Conservation (phyloP, 176 grass and related monocot species). For the Echinochloa phyllopogon region DNA sequence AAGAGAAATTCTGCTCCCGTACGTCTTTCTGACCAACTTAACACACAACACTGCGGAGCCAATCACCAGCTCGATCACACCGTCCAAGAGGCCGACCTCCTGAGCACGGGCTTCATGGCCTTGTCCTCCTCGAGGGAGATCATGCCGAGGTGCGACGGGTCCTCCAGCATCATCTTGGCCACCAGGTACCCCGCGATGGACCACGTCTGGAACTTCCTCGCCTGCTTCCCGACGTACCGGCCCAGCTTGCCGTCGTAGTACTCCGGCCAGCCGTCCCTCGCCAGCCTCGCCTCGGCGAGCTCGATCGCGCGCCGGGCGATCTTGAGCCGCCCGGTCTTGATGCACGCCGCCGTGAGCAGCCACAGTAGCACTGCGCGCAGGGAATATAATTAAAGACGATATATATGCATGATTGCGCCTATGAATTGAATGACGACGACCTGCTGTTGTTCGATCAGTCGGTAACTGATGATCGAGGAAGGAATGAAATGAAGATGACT, state of each 20-base stretch:
- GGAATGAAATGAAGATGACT: not conserved
- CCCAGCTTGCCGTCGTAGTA: constrained; percentile 95
- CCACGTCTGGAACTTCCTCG: constrained; percentile 96
- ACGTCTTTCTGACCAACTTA: not conserved
- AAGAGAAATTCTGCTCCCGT: not conserved
- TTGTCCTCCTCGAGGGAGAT: constrained; percentile 95
- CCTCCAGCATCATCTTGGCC: constrained; percentile 98
- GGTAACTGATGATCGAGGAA: not conserved
- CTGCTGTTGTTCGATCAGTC: too few species aligned
- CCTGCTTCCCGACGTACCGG: constrained; percentile 82
- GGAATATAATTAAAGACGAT: not conserved
- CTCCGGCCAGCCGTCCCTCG: constrained; percentile 86
- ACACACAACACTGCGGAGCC: too few species aligned
- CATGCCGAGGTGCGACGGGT: constrained; percentile 94
- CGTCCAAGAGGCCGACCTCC: constrained; percentile 83
- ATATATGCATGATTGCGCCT: too few species aligned
- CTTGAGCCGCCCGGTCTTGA: constrained; percentile 88
- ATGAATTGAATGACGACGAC: too few species aligned
- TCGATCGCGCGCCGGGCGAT: constrained; percentile 77
- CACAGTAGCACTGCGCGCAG: constrained; percentile 89
- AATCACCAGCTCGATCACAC: too few species aligned
- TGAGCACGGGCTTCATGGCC: constrained; percentile 73
- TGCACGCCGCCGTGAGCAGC: constrained; percentile 89
- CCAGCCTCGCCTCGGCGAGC: constrained; percentile 68
- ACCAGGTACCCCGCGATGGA: constrained; percentile 88